These are phyloP conservation scores for Nemania abortiva DNA, from an alignment of 2,329 filamentous ascomycete species.

Conservation along the genomic window DNA sequence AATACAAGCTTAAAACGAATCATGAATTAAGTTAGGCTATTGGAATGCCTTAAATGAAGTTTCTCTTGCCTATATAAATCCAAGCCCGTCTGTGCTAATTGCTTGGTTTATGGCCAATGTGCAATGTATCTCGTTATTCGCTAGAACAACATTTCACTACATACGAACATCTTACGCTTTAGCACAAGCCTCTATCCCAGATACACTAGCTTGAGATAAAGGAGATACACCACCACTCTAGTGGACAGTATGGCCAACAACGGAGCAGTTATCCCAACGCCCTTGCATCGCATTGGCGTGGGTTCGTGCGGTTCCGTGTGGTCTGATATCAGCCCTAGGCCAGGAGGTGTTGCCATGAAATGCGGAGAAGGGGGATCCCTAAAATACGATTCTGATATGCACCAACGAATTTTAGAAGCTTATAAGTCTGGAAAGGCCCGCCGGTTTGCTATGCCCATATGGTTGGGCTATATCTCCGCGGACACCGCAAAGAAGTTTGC, in stretches of 20 bases:
- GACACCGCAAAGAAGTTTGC: slow-evolving; percentile 26
- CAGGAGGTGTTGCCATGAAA: slow-evolving; percentile 32
- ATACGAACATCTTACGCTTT: too few species aligned
- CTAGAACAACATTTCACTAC: too few species aligned
- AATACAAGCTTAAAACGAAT: too few species aligned
- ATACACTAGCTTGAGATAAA: too few species aligned
- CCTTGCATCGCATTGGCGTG: slow-evolving; percentile 24
- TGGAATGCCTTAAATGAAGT: too few species aligned
- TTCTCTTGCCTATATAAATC: too few species aligned
- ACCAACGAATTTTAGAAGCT: slow-evolving; percentile 13
- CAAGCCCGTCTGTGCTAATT: too few species aligned
- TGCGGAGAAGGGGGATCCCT: slow-evolving; percentile 38
- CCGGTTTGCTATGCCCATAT: slow-evolving; percentile 36
- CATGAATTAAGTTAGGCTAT: too few species aligned
- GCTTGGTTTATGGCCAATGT: too few species aligned
- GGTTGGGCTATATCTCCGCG: slow-evolving; percentile 11
- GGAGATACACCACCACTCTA: too few species aligned
- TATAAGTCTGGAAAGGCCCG: not conserved
- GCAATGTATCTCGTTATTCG: too few species aligned
- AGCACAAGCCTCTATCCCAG: too few species aligned
- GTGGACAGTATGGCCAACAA: not conserved
- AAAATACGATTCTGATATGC: slow-evolving; percentile 37
- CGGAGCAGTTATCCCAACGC: not conserved
- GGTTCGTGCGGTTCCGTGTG: slow-evolving; percentile 35
- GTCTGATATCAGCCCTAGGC: slow-evolving; percentile 17